Conservation (phyloP, 345 rosid genomes). For the Aethionema arabicum region DNA sequence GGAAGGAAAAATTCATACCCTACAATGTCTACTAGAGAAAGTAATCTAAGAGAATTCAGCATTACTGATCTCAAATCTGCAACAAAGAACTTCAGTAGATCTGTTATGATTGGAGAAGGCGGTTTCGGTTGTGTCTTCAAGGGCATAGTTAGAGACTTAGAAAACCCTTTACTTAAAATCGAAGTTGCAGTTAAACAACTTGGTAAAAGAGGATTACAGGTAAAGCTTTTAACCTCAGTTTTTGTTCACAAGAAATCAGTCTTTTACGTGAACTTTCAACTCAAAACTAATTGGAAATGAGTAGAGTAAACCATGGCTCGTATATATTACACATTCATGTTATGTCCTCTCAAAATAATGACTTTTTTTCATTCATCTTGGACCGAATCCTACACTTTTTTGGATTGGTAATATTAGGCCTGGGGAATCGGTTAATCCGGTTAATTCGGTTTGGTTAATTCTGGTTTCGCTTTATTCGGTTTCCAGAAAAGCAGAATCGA, state of each 20-base stretch:
- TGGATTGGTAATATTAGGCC: too few species aligned
- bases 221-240: slow-evolving; percentile 23
- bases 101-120: slow-evolving; percentile 87
- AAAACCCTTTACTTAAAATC: slow-evolving; percentile 55
- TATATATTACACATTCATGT: too few species aligned
- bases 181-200: slow-evolving; percentile 93
- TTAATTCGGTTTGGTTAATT: too few species aligned
- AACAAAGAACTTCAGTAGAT: slow-evolving; percentile 83
- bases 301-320: too few species aligned
- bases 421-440: too few species aligned
- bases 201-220: slow-evolving; percentile 81
- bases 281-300: too few species aligned
- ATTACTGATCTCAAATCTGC: slow-evolving; percentile 73
- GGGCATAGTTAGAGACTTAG: slow-evolving; percentile 53
- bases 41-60: slow-evolving; percentile 71
- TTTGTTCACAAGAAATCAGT: slow-evolving; percentile 8
- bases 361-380: too few species aligned
- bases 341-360: too few species aligned
- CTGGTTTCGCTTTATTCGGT: too few species aligned
- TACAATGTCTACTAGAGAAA: slow-evolving; percentile 46
- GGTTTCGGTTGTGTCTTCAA: slow-evolving; percentile 87
- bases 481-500: too few species aligned
- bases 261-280: too few species aligned
- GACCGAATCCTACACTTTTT: too few species aligned
- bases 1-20: slow-evolving; percentile 59